These are phyloP conservation scores for Aegilops umbellulata DNA, from an alignment of 176 grass and related monocot genomes.

Conservation along the genomic window DNA sequence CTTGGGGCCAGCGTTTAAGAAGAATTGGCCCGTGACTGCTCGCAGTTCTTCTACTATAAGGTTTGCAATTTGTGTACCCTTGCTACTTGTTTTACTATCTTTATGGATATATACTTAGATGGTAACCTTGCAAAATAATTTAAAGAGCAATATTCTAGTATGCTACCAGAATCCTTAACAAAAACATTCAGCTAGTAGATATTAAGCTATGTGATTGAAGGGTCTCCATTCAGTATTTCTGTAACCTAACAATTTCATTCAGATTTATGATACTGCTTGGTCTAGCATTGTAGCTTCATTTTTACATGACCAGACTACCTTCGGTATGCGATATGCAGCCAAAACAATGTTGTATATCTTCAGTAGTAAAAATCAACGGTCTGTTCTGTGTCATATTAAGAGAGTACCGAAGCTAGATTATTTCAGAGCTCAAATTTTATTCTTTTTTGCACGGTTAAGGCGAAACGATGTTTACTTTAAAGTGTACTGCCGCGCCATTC, in stretches of 20 bases:
- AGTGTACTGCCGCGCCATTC: not conserved
- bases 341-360: conserved; percentile 5
- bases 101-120: not conserved
- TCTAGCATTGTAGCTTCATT: not conserved
- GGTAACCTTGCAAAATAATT: conserved; percentile 1
- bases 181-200: not conserved
- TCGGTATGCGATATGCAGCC: not conserved
- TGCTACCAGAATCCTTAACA: not conserved
- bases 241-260: not conserved
- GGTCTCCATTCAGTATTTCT: not conserved
- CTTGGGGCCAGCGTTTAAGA: no score
- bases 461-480: not conserved
- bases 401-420: not conserved
- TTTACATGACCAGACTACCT: not conserved
- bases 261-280: not conserved
- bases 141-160: not conserved
- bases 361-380: not conserved
- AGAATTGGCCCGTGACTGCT: no score
- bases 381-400: not conserved
- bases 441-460: not conserved
- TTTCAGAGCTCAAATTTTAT: not conserved
- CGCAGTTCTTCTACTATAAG: no score
- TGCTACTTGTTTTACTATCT: not conserved
- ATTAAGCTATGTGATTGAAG: not conserved
- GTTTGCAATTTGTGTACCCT: no score